A percentile compares a stretch with the other conserved stretches of the same genome.
Evolutionary conservation across 2,329 filamentous ascomycete genomes (phyloP).

Genomic region (Trichoderma semiorbis): DNA sequence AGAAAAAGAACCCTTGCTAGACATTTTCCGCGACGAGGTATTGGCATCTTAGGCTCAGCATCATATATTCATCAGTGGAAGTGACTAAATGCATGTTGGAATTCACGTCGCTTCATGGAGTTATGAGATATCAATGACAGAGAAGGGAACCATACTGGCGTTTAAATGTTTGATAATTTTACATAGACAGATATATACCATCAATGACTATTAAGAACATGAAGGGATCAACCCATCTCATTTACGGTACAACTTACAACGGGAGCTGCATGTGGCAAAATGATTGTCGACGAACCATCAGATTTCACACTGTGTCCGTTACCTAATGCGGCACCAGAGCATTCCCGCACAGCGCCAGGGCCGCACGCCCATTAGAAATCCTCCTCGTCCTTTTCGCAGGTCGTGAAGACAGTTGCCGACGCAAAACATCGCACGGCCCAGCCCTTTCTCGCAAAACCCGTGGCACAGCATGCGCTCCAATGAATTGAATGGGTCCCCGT

Average conservation of each 20-base stretch:
- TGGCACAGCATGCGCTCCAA: constrained; percentile 2
- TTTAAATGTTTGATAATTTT: neutral
- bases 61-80: neutral
- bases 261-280: neutral
- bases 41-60: neutral
- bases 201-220: neutral
- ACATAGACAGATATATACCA: neutral
- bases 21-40: neutral
- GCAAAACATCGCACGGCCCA: constrained; percentile 6
- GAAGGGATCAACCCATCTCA: neutral
- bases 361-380: neutral
- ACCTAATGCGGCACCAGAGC: neutral
- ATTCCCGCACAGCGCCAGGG: neutral
- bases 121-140: neutral
- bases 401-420: constrained; percentile 10
- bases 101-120: neutral
- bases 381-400: neutral
- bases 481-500: constrained; percentile 10
- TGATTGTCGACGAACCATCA: neutral
- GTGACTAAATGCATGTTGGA: neutral
- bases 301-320: neutral
- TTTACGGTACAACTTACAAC: neutral
- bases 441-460: neutral
- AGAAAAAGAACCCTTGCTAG: neutral
- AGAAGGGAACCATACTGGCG: neutral